phyloP scores from a whole-genome alignment of 2,329 filamentous ascomycete species.

The Alternaria dauci region DNA sequence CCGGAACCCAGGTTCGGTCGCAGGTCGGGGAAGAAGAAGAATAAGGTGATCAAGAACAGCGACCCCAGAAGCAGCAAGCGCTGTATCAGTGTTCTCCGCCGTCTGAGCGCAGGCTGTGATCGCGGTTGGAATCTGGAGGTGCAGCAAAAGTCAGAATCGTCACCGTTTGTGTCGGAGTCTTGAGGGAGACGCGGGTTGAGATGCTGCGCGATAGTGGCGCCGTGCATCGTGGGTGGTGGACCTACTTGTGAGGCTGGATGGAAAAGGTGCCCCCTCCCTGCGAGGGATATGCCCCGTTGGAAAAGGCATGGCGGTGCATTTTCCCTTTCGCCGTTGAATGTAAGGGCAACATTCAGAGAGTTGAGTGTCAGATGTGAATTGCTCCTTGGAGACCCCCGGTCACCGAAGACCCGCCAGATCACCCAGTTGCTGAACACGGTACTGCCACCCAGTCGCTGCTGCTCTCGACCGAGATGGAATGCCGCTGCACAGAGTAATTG shows the following conservation, averaged over 20 bases:
- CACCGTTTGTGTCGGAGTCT: conserved; percentile 26
- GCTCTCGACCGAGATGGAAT: conserved; percentile 9
- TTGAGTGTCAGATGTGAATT: conserved; percentile 33
- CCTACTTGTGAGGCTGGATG: conserved; percentile 87
- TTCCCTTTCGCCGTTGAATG: conserved; percentile 67
- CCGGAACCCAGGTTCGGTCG: conserved; percentile 67
- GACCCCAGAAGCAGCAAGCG: conserved; percentile 69
- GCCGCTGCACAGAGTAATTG: conserved; percentile 26
- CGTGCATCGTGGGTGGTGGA: conserved; percentile 38
- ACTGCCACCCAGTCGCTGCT: conserved; percentile 19
- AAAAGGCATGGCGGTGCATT: conserved; percentile 89
- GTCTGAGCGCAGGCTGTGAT: conserved; percentile 74
- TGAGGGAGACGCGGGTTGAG: conserved; percentile 29
- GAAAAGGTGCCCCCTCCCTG: conserved; percentile 78
- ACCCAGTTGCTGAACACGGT: conserved; percentile 30
- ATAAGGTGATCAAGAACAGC: conserved; percentile 67
- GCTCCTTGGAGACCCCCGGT: conserved; percentile 49
- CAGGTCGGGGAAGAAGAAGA: conserved; percentile 80
- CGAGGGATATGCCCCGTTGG: conserved; percentile 78
- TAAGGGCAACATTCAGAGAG: conserved; percentile 66
- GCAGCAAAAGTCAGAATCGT: conserved; percentile 44
- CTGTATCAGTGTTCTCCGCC: conserved; percentile 75
- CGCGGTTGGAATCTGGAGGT: conserved; percentile 80
- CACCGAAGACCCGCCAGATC: conserved; percentile 45
- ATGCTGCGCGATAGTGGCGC: conserved; percentile 26